phyloP scores from a whole-genome alignment of 202 grass and related monocot species.

The Saccharum hybrid region DNA sequence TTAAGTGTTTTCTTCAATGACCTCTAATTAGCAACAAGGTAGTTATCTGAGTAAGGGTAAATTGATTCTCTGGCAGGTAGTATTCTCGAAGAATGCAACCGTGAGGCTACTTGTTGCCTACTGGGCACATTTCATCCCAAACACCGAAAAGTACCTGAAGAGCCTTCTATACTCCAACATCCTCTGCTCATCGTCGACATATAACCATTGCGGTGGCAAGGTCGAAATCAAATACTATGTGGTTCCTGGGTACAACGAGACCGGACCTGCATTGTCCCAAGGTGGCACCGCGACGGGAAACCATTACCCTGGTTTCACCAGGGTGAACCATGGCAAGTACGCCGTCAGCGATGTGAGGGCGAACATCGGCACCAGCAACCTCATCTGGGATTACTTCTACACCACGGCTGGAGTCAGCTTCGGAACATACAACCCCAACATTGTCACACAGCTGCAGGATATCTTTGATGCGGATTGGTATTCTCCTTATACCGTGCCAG shows the following conservation, averaged over 20 bases:
- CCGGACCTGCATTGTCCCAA: slow-evolving; percentile 50
- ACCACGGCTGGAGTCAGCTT: slow-evolving; percentile 88
- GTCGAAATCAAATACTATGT: slow-evolving; percentile 76
- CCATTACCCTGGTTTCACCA: slow-evolving; percentile 63
- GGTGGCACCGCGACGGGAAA: slow-evolving; percentile 49
- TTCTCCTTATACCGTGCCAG: slow-evolving; percentile 66
- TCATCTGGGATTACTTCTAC: slow-evolving; percentile 96
- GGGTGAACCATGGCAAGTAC: slow-evolving; percentile 95
- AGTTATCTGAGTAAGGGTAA: neutral
- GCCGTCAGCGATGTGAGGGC: slow-evolving; percentile 69
- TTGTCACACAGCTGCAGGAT: slow-evolving; percentile 71
- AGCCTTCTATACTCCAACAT: slow-evolving; percentile 76
- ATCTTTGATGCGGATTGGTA: slow-evolving; percentile 86
- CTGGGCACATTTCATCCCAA: slow-evolving; percentile 78
- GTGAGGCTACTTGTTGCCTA: slow-evolving; percentile 76
- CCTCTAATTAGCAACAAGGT: neutral
- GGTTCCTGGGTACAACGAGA: slow-evolving; percentile 75
- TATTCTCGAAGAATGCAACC: slow-evolving; percentile 78
- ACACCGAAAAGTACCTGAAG: slow-evolving; percentile 80
- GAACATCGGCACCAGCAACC: slow-evolving; percentile 87
- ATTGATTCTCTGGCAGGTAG: slow-evolving; percentile 54
- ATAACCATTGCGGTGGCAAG: slow-evolving; percentile 71
- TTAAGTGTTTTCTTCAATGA: neutral
- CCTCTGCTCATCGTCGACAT: slow-evolving; percentile 63
- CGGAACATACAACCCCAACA: slow-evolving; percentile 65